Conservation (phyloP, 108 stramenopile species). For the Mayamaea pseudoterrestris region DNA sequence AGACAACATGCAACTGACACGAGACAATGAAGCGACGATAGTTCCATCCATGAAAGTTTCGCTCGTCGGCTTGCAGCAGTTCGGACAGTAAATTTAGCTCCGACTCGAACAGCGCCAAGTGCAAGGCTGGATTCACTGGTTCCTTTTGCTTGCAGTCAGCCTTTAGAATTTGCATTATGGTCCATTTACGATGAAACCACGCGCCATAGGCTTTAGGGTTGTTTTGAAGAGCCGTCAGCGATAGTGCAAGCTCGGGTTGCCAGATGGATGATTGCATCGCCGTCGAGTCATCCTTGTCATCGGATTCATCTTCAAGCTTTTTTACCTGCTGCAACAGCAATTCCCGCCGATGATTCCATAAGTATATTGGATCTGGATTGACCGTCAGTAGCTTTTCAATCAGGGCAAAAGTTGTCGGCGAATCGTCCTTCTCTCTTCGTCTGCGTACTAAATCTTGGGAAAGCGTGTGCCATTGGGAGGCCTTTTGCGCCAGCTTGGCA, state of each 20-base stretch:
- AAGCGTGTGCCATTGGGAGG: conserved; percentile 64
- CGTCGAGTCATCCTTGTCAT: background rate
- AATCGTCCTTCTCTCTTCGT: conserved; percentile 12
- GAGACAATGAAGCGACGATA: conserved; percentile 83
- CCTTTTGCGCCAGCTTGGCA: conserved; percentile 45
- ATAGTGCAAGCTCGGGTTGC: conserved; percentile 53
- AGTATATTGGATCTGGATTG: conserved; percentile 88
- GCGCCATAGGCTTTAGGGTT: conserved; percentile 95
- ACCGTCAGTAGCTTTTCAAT: conserved; percentile 73
- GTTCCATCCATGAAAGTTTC: conserved; percentile 99
- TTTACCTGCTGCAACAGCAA: conserved; percentile 34
- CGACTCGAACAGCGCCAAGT: conserved; percentile 15
- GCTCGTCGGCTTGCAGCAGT: conserved; percentile 81
- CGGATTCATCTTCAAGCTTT: background rate
- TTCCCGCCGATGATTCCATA: conserved; percentile 95
- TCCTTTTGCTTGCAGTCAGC: no score
- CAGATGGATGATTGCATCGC: conserved; percentile 8
- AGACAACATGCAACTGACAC: background rate
- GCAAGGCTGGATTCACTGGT: background rate
- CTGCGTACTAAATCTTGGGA: conserved; percentile 25
- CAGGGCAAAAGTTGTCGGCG: conserved; percentile 36
- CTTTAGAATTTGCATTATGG: conserved; percentile 30
- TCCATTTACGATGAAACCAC: conserved; percentile 99
- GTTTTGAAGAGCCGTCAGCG: conserved; percentile 61
- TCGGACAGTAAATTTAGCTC: conserved; percentile 75